A percentile compares a stretch with the other conserved stretches of the same genome.
Conservation (phyloP, 352 stramenopile genomes). For the Pythium phragmitis region DNA sequence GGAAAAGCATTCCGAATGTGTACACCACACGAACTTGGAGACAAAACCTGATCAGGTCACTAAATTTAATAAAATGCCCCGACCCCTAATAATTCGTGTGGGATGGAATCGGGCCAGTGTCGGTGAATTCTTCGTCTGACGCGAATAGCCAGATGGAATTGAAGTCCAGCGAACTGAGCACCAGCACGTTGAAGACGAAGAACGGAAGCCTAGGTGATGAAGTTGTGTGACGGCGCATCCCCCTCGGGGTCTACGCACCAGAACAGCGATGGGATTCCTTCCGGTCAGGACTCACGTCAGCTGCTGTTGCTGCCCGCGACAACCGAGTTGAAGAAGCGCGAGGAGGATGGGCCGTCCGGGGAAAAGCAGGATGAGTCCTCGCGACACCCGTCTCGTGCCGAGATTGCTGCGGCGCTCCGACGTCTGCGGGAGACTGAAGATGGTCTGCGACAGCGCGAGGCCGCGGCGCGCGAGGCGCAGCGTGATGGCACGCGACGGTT, state of each 20-base stretch:
- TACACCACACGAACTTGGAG: constrained; percentile 1
- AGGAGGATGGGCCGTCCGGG: constrained; percentile 16
- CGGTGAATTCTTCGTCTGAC: not conserved
- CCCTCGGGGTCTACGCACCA: constrained; percentile 5
- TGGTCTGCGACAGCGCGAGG: constrained; percentile 23
- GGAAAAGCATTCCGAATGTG: constrained; percentile 22
- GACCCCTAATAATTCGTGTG: not conserved
- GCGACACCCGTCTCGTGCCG: constrained; percentile 12
- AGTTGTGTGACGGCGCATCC: constrained; percentile 5
- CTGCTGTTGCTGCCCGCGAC: constrained; percentile 1
- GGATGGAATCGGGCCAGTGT: not conserved
- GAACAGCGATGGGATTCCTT: constrained; percentile 1
- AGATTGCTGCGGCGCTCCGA: constrained; percentile 40
- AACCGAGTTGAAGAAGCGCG: constrained; percentile 24
- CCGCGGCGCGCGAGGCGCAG: constrained; percentile 27
- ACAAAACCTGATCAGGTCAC: not conserved
- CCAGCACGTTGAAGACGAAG: constrained; percentile 13
- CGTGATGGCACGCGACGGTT: constrained; percentile 46
- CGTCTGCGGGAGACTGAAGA: constrained; percentile 21
- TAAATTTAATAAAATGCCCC: not conserved
- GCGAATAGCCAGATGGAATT: constrained; percentile 11
- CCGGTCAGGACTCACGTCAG: constrained; percentile 12
- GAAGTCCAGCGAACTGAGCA: not conserved
- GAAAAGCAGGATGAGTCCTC: not conserved
- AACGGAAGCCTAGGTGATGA: not conserved